Percentiles rank a stretch among this genome's conserved stretches.
phyloP scores from a whole-genome alignment of 495 filamentous ascomycete species.

The Podospora appendiculata region DNA sequence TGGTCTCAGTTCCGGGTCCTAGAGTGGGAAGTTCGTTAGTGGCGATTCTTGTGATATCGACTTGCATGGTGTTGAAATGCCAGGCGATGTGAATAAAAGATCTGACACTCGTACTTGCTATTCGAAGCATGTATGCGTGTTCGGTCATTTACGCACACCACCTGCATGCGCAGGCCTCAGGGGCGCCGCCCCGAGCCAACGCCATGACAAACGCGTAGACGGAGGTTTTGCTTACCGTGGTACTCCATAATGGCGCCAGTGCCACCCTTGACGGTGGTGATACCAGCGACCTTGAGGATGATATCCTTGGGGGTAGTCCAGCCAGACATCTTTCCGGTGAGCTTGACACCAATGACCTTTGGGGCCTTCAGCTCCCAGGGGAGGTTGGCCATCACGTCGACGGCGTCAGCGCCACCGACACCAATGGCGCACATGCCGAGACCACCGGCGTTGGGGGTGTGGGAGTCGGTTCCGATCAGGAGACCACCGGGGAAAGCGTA shows the following conservation, averaged over 20 bases:
- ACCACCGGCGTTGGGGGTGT: conserved; percentile 97
- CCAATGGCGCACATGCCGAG: conserved; percentile 93
- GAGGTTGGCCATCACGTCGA: conserved; percentile 96
- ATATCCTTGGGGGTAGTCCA: conserved; percentile 97
- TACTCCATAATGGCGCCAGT: conserved; percentile 97
- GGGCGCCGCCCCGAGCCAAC: background rate
- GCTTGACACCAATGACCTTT: conserved; percentile 91
- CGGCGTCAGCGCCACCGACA: conserved; percentile 97
- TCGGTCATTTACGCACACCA: too few relatives aligned
- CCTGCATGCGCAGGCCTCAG: background rate
- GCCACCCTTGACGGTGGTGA: conserved; percentile 95
- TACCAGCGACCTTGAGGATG: conserved; percentile 96
- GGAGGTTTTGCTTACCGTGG: conserved; percentile 50
- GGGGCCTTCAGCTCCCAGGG: conserved; percentile 99
- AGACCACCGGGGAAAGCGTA: conserved; percentile 97
- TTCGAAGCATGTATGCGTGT: too few relatives aligned
- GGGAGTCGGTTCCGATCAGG: conserved; percentile 97
- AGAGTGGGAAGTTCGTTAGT: too few relatives aligned
- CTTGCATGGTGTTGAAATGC: too few relatives aligned
- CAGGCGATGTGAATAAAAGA: too few relatives aligned
- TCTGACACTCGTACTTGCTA: too few relatives aligned
- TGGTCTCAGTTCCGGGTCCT: conserved; percentile 66
- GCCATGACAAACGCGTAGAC: conserved; percentile 26
- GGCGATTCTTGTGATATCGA: too few relatives aligned
- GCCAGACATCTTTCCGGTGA: conserved; percentile 83